A percentile compares a stretch with the other conserved stretches of the same genome.
Evolutionary conservation across 495 filamentous ascomycete genomes (phyloP).

Genomic region (Penicillium odoratum): DNA sequence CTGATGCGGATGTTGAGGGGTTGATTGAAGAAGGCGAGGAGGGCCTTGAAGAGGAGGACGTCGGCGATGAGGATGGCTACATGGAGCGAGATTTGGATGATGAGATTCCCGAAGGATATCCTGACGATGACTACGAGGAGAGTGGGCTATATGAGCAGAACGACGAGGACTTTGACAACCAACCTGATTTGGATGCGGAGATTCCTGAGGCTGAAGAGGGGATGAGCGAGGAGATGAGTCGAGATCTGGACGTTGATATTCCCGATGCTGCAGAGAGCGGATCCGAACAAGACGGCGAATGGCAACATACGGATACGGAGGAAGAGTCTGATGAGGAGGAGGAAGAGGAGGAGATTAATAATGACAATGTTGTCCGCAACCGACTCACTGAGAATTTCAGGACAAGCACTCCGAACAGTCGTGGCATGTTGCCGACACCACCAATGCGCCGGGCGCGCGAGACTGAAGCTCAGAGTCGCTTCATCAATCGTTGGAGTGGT

Average conservation of each 20-base stretch:
- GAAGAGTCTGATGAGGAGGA: conserved; percentile 56
- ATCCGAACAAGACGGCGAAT: conserved; percentile 41
- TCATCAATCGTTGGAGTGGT: conserved; percentile 48
- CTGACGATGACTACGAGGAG: conserved; percentile 47
- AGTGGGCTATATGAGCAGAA: conserved; percentile 38
- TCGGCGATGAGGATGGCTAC: conserved; percentile 42
- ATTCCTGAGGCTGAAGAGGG: conserved; percentile 39
- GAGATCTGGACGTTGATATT: conserved; percentile 45
- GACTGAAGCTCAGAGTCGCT: conserved; percentile 46
- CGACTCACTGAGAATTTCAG: conserved; percentile 34
- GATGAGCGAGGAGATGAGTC: conserved; percentile 29
- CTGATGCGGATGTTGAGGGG: conserved; percentile 42
- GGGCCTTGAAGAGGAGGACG: conserved; percentile 37
- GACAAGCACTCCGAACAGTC: conserved; percentile 42
- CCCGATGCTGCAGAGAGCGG: conserved; percentile 40
- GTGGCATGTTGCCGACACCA: conserved; percentile 31
- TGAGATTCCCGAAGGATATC: conserved; percentile 50
- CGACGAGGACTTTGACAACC: conserved; percentile 40
- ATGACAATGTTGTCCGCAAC: conserved; percentile 22
- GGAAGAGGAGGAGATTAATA: conserved; percentile 34
- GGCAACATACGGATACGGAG: conserved; percentile 81
- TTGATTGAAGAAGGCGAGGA: conserved; percentile 46
- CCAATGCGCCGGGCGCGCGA: conserved; percentile 27
- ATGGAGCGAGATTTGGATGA: conserved; percentile 53
- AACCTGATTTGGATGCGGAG: conserved; percentile 46